These are phyloP conservation scores for Russula ochroleuca DNA, from an alignment of 768 basidiomycete species.

Conservation along the genomic window DNA sequence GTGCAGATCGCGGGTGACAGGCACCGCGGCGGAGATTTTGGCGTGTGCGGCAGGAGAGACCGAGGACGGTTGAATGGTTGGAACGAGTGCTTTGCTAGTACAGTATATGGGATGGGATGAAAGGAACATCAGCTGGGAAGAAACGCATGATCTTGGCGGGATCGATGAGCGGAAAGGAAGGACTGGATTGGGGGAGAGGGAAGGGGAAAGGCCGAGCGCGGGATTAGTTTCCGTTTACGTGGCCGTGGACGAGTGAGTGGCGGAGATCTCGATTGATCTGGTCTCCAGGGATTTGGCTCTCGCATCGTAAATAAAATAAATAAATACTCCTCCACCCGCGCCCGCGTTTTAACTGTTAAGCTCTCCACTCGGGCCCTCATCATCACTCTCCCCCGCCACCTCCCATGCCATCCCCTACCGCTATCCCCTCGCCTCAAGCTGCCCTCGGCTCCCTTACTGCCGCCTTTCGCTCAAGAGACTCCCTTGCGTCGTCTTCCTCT, in stretches of 20 bases:
- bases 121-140: not conserved
- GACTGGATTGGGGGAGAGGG: conserved; percentile 2
- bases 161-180: conserved; percentile 19
- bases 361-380: conserved; percentile 8
- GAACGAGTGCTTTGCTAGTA: no score
- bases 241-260: not conserved
- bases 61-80: no score
- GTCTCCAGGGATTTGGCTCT: not conserved
- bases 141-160: conserved; percentile 10
- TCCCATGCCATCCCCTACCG: conserved; percentile 7
- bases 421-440: conserved; percentile 3
- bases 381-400: conserved; percentile 1
- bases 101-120: not conserved
- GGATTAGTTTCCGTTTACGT: conserved; percentile 23
- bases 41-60: not conserved
- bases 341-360: conserved; percentile 19
- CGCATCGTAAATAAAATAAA: not conserved
- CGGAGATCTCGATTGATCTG: conserved; percentile 16
- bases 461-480: conserved; percentile 22
- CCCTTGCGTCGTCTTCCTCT: conserved; percentile 23
- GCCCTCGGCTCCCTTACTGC: conserved; percentile 22
- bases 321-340: conserved; percentile 15
- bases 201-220: conserved; percentile 22
- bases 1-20: conserved; percentile 7
- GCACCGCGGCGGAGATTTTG: not conserved